phyloP scores from a whole-genome alignment of 1,284 basidiomycete genomes.

The Tylopilus orsonianus region DNA sequence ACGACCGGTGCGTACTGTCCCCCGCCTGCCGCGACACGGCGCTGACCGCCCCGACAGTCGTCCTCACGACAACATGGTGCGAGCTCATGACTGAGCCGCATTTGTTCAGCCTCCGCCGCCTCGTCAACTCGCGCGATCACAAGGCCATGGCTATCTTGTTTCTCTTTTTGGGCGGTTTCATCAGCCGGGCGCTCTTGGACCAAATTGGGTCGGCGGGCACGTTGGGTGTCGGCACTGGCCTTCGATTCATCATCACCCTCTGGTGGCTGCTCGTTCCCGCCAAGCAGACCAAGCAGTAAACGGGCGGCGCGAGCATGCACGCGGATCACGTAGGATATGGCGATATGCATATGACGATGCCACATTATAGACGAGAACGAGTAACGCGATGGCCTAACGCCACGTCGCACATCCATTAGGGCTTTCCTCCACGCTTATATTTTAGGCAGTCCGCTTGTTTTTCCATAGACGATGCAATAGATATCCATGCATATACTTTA shows the following conservation, averaged over 20 bases:
- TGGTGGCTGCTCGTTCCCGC: slow-evolving; percentile 70
- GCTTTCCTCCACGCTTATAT: no score
- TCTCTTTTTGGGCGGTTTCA: slow-evolving; percentile 78
- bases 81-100: slow-evolving; percentile 80
- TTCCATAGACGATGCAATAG: not conserved
- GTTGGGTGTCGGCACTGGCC: slow-evolving; percentile 66
- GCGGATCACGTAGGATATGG: no score
- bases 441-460: no score
- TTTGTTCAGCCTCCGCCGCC: slow-evolving; percentile 54
- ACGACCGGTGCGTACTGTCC: slow-evolving; percentile 65
- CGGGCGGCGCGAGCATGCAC: no score
- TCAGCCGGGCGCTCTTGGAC: slow-evolving; percentile 64
- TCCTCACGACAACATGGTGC: slow-evolving; percentile 82
- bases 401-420: no score
- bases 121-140: slow-evolving; percentile 69
- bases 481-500: slow-evolving; percentile 3
- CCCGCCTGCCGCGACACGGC: no score
- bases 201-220: slow-evolving; percentile 62
- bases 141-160: slow-evolving; percentile 64
- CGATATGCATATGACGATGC: no score
- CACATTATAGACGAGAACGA: no score
- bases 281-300: slow-evolving; percentile 36
- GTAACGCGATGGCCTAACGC: no score
- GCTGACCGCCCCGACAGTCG: no score
- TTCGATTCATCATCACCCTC: slow-evolving; percentile 62